Percentiles rank a stretch among this genome's conserved stretches.
Evolutionary conservation across 179 eudicot species (phyloP).

Genomic region (Corrigiola litoralis): DNA sequence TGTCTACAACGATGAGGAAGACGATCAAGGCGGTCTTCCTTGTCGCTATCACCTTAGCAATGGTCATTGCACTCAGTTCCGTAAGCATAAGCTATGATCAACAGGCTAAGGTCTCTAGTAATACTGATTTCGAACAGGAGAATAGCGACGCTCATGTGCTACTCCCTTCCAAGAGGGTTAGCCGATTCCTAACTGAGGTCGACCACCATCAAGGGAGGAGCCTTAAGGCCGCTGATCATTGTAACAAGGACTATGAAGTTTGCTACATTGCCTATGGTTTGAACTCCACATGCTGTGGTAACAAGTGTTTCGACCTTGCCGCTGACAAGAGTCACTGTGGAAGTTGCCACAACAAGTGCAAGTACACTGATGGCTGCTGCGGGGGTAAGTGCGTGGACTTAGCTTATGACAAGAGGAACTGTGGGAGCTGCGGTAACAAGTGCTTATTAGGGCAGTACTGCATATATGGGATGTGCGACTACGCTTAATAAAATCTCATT

Average conservation of each 20-base stretch:
- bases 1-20: constrained; percentile 20
- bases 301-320: constrained; percentile 52
- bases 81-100: neutral
- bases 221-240: constrained; percentile 53
- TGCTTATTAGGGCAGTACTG: constrained; percentile 41
- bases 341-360: constrained; percentile 49
- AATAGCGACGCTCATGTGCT: neutral
- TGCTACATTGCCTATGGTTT: constrained; percentile 23
- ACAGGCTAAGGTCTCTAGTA: neutral
- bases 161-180: constrained; percentile 24
- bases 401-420: constrained; percentile 48
- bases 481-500: constrained; percentile 30
- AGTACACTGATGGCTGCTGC: constrained; percentile 39
- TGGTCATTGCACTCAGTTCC: constrained; percentile 24
- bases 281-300: constrained; percentile 58
- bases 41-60: constrained; percentile 29
- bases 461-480: constrained; percentile 60
- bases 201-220: constrained; percentile 12
- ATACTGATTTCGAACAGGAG: neutral
- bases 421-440: constrained; percentile 49
- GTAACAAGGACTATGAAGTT: constrained; percentile 42
- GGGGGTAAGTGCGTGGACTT: constrained; percentile 48
- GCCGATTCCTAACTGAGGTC: constrained; percentile 38
- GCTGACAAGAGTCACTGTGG: constrained; percentile 45
- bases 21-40: constrained; percentile 24